These are phyloP conservation scores for Rhodotorula babjevae DNA, from an alignment of 768 basidiomycete species.

Conservation along the genomic window DNA sequence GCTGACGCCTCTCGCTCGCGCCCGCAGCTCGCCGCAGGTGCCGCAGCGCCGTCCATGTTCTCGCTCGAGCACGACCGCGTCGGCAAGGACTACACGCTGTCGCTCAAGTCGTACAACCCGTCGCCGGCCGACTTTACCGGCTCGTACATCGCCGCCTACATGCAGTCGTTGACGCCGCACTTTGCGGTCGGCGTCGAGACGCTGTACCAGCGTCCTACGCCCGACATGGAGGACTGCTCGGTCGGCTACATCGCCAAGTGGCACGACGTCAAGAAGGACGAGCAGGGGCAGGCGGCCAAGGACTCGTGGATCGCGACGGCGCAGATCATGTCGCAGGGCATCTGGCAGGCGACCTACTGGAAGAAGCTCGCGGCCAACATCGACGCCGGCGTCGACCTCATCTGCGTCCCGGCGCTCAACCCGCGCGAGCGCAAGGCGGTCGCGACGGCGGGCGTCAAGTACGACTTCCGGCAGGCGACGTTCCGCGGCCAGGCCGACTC, in stretches of 20 bases:
- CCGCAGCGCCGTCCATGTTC: slow-evolving; percentile 77
- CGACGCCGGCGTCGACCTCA: slow-evolving; percentile 91
- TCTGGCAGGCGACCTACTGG: slow-evolving; percentile 87
- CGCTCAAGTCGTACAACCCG: slow-evolving; percentile 84
- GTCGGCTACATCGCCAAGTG: slow-evolving; percentile 77
- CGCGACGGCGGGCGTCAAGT: slow-evolving; percentile 91
- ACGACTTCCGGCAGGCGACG: slow-evolving; percentile 85
- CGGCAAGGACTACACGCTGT: slow-evolving; percentile 78
- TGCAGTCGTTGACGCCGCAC: slow-evolving; percentile 87
- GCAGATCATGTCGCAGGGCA: slow-evolving; percentile 55
- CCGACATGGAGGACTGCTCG: slow-evolving; percentile 48
- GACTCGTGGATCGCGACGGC: slow-evolving; percentile 43
- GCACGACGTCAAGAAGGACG: slow-evolving; percentile 47
- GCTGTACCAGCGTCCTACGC: slow-evolving; percentile 70
- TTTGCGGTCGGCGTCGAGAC: slow-evolving; percentile 82
- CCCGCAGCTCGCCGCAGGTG: slow-evolving; percentile 63
- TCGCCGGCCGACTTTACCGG: slow-evolving; percentile 80
- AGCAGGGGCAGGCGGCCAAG: slow-evolving; percentile 25
- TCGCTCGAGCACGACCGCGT: slow-evolving; percentile 91
- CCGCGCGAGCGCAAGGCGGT: slow-evolving; percentile 80
- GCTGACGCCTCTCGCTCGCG: not conserved
- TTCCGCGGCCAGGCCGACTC: slow-evolving; percentile 94
- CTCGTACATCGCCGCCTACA: slow-evolving; percentile 82
- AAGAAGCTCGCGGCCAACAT: slow-evolving; percentile 92
- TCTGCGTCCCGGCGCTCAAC: slow-evolving; percentile 62